Evolutionary conservation across 768 basidiomycete genomes (phyloP).

Genomic region (Neoboletus magnificus): DNA sequence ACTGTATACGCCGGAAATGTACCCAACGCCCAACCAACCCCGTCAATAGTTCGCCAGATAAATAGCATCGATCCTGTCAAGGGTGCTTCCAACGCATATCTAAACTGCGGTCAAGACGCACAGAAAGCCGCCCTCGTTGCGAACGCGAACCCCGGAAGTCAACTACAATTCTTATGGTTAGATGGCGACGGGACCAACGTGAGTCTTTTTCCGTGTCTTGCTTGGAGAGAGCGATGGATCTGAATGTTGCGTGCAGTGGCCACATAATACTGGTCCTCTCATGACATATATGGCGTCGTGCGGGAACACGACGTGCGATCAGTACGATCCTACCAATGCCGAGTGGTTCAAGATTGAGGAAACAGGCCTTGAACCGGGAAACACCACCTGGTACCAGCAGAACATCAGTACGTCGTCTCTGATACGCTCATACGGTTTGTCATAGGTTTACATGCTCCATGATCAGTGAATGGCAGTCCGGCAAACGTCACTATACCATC

Average conservation of each 20-base stretch:
- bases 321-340: slow-evolving; percentile 55
- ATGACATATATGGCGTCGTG: slow-evolving; percentile 74
- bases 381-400: slow-evolving; percentile 49
- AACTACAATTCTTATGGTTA: slow-evolving; percentile 53
- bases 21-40: slow-evolving; percentile 37
- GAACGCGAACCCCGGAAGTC: slow-evolving; percentile 57
- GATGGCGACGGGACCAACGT: slow-evolving; percentile 42
- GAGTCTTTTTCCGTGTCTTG: slow-evolving; percentile 7
- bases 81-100: slow-evolving; percentile 50
- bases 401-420: slow-evolving; percentile 45
- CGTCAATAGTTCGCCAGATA: slow-evolving; percentile 46
- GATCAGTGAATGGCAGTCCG: slow-evolving; percentile 39
- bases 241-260: slow-evolving; percentile 35
- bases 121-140: slow-evolving; percentile 48
- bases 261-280: slow-evolving; percentile 63
- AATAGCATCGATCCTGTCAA: slow-evolving; percentile 47
- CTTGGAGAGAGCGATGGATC: neutral
- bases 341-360: slow-evolving; percentile 76
- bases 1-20: slow-evolving; percentile 41
- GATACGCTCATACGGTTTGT: neutral
- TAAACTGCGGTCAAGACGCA: slow-evolving; percentile 61
- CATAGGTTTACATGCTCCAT: neutral
- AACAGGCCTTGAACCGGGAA: slow-evolving; percentile 39
- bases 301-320: slow-evolving; percentile 50
- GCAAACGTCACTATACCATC: slow-evolving; percentile 44